Conservation (phyloP, 805 yeast species). For the Yamadazyma sp. region DNA sequence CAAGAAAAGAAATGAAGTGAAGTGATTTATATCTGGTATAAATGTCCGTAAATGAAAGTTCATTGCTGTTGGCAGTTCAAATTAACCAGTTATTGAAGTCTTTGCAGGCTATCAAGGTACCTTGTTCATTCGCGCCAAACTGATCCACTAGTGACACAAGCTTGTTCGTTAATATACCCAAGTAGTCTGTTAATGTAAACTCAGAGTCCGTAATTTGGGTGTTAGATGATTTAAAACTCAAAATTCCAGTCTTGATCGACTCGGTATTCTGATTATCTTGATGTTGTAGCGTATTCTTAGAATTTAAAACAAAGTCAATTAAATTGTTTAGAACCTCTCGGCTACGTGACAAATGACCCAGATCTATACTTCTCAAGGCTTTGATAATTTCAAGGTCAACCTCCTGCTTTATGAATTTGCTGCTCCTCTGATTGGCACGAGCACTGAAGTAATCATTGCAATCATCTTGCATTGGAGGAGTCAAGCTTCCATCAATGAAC, state of each 20-base stretch:
- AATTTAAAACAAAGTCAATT: not conserved
- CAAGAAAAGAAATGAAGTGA: conserved; percentile 2
- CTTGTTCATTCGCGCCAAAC: conserved; percentile 5
- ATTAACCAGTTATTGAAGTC: conserved; percentile 18
- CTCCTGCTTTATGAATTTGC: conserved; percentile 11
- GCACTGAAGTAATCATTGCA: conserved; percentile 4
- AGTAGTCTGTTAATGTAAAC: conserved; percentile 4
- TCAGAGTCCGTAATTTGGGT: not conserved
- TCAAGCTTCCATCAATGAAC: conserved; percentile 13
- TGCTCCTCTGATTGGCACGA: not conserved
- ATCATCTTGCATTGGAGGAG: conserved; percentile 15
- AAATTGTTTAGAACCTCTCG: conserved; percentile 5
- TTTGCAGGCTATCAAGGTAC: conserved; percentile 12
- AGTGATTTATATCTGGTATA: no score
- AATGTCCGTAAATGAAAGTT: no score
- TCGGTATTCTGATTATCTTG: conserved; percentile 1
- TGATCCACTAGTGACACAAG: conserved; percentile 6
- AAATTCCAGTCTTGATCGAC: not conserved
- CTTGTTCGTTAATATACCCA: conserved; percentile 11
- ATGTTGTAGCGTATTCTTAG: conserved; percentile 2
- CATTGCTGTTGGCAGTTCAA: conserved; percentile 2
- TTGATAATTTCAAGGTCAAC: conserved; percentile 15
- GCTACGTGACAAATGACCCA: conserved; percentile 3
- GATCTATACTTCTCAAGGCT: conserved; percentile 4
- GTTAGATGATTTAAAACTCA: not conserved